Evolutionary conservation across 345 rosid genomes (phyloP).

Genomic region (Eucalyptus brandiana): DNA sequence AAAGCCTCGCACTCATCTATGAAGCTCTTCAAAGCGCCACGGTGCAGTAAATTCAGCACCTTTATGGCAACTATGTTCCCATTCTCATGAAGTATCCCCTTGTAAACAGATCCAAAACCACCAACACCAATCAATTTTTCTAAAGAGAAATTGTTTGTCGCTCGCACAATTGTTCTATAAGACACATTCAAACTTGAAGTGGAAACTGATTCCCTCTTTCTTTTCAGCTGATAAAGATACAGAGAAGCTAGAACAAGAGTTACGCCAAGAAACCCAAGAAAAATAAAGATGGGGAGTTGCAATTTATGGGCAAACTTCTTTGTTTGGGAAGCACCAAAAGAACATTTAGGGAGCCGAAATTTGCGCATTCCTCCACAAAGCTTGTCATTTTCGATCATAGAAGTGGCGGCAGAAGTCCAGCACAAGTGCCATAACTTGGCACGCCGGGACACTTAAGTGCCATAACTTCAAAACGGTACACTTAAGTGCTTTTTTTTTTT

Average conservation of each 20-base stretch:
- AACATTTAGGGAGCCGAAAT: not conserved
- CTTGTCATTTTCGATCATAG: slow-evolving; percentile 6
- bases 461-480: too few relatives aligned
- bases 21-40: not conserved
- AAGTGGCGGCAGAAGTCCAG: too few relatives aligned
- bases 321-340: not conserved
- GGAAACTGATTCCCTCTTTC: not conserved
- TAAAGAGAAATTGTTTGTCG: not conserved
- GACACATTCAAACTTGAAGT: not conserved
- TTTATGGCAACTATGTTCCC: not conserved
- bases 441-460: too few relatives aligned
- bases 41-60: not conserved
- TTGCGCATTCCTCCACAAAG: slow-evolving; percentile 3
- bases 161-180: not conserved
- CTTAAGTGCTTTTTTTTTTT: too few relatives aligned
- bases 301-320: not conserved
- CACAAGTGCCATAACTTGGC: too few relatives aligned
- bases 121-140: not conserved
- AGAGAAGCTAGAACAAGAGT: not conserved
- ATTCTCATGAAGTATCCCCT: not conserved
- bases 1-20: not conserved
- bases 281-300: not conserved
- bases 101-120: not conserved
- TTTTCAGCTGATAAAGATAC: not conserved
- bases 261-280: not conserved